phyloP scores from a whole-genome alignment of 2,329 filamentous ascomycete species.

The Ascochyta fabae region DNA sequence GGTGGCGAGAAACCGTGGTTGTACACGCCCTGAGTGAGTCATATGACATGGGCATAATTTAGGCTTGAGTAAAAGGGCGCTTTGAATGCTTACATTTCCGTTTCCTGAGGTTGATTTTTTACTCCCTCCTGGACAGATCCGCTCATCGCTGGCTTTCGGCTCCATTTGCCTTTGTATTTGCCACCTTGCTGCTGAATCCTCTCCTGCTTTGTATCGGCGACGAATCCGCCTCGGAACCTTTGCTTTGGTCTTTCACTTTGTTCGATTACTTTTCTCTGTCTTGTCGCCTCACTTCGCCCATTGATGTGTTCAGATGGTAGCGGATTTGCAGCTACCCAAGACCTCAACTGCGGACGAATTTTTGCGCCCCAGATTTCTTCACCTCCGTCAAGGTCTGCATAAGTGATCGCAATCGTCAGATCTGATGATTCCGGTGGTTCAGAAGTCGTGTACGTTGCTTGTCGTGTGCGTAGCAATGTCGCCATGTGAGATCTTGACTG shows the following conservation, averaged over 20 bases:
- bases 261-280: conserved; percentile 19
- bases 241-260: conserved; percentile 25
- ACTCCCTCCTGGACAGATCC: not conserved
- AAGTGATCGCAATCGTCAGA: conserved; percentile 26
- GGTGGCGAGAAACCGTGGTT: conserved; percentile 30
- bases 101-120: not conserved
- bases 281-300: conserved; percentile 26
- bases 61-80: not conserved
- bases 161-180: conserved; percentile 36
- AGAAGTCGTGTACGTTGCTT: conserved; percentile 28
- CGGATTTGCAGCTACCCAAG: conserved; percentile 35
- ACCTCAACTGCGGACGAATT: conserved; percentile 28
- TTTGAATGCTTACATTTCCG: not conserved
- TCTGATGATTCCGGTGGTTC: conserved; percentile 9
- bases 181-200: conserved; percentile 40
- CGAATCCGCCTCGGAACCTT: conserved; percentile 39
- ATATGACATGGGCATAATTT: not conserved
- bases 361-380: conserved; percentile 33
- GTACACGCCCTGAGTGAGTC: conserved; percentile 21
- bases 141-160: conserved; percentile 17
- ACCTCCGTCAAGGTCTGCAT: conserved; percentile 29
- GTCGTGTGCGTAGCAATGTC: conserved; percentile 31
- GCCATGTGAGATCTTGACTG: conserved; percentile 34
- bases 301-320: conserved; percentile 23
- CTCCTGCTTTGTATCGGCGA: conserved; percentile 35